Evolutionary conservation across 2,329 filamentous ascomycete genomes (phyloP).

Genomic region (Lanzia echinophila): DNA sequence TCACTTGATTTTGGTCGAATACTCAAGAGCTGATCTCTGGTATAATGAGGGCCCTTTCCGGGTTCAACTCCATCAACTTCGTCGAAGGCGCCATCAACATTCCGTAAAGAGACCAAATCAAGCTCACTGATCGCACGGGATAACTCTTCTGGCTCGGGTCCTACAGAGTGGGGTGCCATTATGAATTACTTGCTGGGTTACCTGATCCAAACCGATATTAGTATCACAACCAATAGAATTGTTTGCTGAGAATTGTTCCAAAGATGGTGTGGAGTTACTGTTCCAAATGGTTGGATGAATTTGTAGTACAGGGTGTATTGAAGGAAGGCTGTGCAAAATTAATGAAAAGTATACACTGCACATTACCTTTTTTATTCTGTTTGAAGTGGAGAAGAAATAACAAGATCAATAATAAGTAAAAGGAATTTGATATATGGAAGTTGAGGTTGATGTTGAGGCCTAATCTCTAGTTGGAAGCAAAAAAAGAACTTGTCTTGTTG

Average conservation of each 20-base stretch:
- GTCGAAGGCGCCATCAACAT: slow-evolving; percentile 8
- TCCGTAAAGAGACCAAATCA: slow-evolving; percentile 15
- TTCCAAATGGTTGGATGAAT: background rate
- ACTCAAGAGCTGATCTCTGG: slow-evolving; percentile 17
- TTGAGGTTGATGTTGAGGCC: no score
- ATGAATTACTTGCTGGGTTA: background rate
- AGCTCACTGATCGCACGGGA: slow-evolving; percentile 23
- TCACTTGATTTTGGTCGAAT: slow-evolving; percentile 8
- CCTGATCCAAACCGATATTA: background rate
- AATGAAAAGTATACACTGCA: background rate
- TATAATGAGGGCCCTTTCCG: slow-evolving; percentile 12
- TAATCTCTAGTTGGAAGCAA: background rate
- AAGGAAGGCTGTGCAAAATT: slow-evolving; percentile 6
- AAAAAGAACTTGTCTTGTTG: no score
- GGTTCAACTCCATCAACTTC: background rate
- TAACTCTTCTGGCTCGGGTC: slow-evolving; percentile 14
- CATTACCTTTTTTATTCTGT: background rate
- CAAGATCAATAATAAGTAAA: background rate
- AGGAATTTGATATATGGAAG: no score
- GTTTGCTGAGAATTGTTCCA: background rate
- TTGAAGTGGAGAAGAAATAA: background rate
- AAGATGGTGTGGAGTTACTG: background rate
- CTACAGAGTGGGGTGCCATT: slow-evolving; percentile 9
- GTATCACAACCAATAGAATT: background rate
- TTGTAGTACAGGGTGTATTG: background rate